A percentile compares a stretch with the other conserved stretches of the same genome.
These are phyloP conservation scores for Mrakia blollopis DNA, from an alignment of 768 basidiomycete genomes.

Conservation along the genomic window DNA sequence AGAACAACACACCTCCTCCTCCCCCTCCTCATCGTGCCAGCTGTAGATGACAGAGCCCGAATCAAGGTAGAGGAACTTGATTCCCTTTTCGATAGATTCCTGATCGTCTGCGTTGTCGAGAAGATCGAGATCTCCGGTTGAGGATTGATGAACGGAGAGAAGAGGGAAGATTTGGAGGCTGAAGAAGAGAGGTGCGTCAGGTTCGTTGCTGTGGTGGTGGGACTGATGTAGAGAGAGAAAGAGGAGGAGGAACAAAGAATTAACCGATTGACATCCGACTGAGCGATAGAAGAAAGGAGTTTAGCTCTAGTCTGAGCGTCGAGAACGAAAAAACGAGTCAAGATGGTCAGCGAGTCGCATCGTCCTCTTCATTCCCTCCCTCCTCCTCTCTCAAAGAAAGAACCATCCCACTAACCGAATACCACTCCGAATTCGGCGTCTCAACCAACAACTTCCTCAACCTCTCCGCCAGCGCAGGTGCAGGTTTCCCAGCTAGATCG, in stretches of 20 bases:
- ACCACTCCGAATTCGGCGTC: not conserved
- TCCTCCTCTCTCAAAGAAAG: too few species aligned
- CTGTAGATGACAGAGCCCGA: not conserved
- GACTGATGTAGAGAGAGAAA: not conserved
- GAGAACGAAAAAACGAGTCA: not conserved
- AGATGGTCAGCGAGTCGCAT: not conserved
- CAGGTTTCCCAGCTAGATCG: too few species aligned
- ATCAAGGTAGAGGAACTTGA: constrained; percentile 2
- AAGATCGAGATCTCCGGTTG: not conserved
- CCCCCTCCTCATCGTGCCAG: not conserved
- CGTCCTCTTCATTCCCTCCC: not conserved
- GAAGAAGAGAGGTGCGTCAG: not conserved
- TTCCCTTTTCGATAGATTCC: not conserved
- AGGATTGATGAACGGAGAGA: not conserved
- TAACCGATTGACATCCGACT: not conserved
- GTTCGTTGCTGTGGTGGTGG: too few species aligned
- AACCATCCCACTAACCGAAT: not conserved
- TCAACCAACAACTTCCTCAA: not conserved
- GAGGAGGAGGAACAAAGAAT: not conserved
- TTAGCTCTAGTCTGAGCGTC: not conserved
- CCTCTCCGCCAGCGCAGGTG: not conserved
- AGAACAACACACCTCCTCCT: not conserved
- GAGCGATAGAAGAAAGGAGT: not conserved
- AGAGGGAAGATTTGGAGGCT: constrained; percentile 6
- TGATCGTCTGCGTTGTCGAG: not conserved